Base-by-base conservation (phyloP, 345 rosid species). In the Camelina hispida region DNA sequence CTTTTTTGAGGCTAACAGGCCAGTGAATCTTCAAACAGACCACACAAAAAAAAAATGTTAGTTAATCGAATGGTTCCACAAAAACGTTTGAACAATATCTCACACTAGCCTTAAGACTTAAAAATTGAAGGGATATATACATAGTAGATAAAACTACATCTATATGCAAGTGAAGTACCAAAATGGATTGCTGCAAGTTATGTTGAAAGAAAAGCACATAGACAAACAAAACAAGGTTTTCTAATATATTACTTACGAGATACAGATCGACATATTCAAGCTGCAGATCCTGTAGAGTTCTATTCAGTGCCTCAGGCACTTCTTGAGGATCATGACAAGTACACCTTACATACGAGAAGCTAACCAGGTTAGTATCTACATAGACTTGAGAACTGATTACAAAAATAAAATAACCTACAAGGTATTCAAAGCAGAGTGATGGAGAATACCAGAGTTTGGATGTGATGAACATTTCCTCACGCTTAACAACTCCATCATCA, bases 231-330 rank as follows among this genome's bases (percentile, higher is more conserved):
- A 76, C 15, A 44, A 11, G 22, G 30, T 22, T 62, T 44, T 10
- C 43, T 32, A 59, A 17, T 6, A 74, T 58, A 32, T 59, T 6
- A 73, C 90, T 60, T 81, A 89, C 98, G 23, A 93, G 95, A 79
- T 87, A 90, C 52, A 93, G 62, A 83, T 93, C 96, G 43, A 89
- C 73, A 30, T 90, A 89, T 71, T 85, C 91, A 65, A 90, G 83
- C 79, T 85, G 95, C 58, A 93, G 79, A 80, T 93, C 89, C 34
- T 12, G 77, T 75, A 90, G 63, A 66, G 95, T 86, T 82, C 82
- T 83, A 30, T 85, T 80, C 22, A 93, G 38, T 18, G 96, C 89
- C 44, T 30, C 81, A 0, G 81, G 77, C 13, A 87, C 95, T 73
- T 90, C 91, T 81, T 86, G 91, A 13, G 90, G 87, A 43, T 83